Base-by-base conservation (phyloP, 1,139 yeast species). In the Debaryomyces sp. region DNA sequence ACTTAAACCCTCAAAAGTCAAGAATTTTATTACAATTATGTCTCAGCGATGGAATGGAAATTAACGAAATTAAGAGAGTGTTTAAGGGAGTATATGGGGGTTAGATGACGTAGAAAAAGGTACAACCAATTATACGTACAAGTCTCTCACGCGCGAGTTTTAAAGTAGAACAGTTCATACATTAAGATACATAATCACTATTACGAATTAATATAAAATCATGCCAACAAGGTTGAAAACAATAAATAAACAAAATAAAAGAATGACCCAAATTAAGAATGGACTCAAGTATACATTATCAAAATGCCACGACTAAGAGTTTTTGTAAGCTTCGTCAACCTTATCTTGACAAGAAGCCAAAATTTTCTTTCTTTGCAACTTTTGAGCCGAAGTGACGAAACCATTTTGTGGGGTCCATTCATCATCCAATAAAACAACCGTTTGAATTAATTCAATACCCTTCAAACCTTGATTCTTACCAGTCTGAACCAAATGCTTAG, bases 371-470 rank as follows among this genome's bases (percentile, higher is more conserved):
- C 99, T 87, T 76, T 94, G 97, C 61, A 95, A 80, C 72, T 95
- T 95, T 74, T 94, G 98, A 27, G 99, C 99, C 54, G 96, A 84
- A 9, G 98, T 91, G 50, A 94, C 95, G 57, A 77, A 88, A 1
- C 97, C 98, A 64, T 86, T 89, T 70, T 90, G 96, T 43, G 99
- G 98, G 44, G 98, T 92, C 98, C 99, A 95, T 74, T 95, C 99
- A 44, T 86, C 92, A 58, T 88, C 94, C 52, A 85, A 80, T 51
- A 95, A 68, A 18, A 88, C 91, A 53, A 88, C 78, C 57, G 94
- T 96, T 57, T 83, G 84, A 53, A 95, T 68, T 54, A 92, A 75
- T 70, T 95, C 99, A 59, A 91, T 92, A 51, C 97, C 96, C 52
- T 71, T 77, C 58, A 95, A 80, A 9, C 96, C 97, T 64, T 86